These are phyloP conservation scores for Dichomitus squalens DNA, from an alignment of 1,284 basidiomycete genomes.

Conservation along the genomic window DNA sequence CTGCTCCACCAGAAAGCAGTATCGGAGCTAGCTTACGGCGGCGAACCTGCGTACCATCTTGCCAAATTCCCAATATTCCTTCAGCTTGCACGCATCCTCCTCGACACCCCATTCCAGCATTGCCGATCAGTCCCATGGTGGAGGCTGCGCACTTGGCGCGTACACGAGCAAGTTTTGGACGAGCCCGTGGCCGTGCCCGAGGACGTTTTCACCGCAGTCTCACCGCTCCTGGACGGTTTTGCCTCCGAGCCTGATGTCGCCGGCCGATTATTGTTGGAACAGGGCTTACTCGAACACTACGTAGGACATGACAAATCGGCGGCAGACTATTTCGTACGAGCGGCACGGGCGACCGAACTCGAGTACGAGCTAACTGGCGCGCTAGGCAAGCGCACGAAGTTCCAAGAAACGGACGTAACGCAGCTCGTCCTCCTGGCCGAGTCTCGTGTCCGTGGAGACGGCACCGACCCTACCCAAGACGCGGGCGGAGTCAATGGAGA, in stretches of 20 bases:
- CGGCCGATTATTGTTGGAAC: constrained; percentile 77
- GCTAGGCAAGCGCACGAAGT: constrained; percentile 93
- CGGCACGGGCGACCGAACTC: constrained; percentile 78
- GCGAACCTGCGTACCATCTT: constrained; percentile 97
- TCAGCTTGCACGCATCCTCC: constrained; percentile 73
- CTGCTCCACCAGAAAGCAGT: constrained; percentile 69
- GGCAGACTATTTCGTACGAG: constrained; percentile 78
- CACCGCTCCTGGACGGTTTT: constrained; percentile 45
- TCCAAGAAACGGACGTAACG: constrained; percentile 83
- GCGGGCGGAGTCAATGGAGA: constrained; percentile 5
- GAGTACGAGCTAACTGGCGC: constrained; percentile 94
- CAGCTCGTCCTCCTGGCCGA: constrained; percentile 96
- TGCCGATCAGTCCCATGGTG: constrained; percentile 70
- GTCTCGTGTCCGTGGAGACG: constrained; percentile 60
- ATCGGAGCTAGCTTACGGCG: constrained; percentile 79
- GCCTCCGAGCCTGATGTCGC: constrained; percentile 60
- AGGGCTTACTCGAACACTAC: constrained; percentile 80
- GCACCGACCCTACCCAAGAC: constrained; percentile 5
- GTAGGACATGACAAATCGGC: constrained; percentile 79
- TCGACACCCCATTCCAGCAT: constrained; percentile 54
- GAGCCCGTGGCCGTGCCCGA: constrained; percentile 73
- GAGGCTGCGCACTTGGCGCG: constrained; percentile 71
- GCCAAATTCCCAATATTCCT: constrained; percentile 73
- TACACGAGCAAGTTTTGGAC: constrained; percentile 88
- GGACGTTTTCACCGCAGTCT: constrained; percentile 50